Base-by-base conservation (phyloP, 495 filamentous ascomycete species). In the Cladorrhinum samala region DNA sequence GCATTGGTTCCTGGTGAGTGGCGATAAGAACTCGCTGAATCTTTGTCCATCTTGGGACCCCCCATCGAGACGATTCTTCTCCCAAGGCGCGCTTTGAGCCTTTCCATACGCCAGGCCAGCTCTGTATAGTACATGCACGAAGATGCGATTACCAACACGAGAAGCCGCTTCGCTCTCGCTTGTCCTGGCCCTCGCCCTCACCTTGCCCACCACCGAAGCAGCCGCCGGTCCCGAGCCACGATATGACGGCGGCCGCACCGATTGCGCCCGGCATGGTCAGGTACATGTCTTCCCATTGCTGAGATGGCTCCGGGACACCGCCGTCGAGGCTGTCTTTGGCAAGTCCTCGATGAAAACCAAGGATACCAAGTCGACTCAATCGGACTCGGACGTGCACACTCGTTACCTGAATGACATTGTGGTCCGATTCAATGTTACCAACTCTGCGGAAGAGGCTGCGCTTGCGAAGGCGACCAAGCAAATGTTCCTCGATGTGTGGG, bases 401-500 rank as follows among this genome's bases (percentile, higher is more conserved):
- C 78, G 82, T 53, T 96, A 96, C 66, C 83, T 81, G 42, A 79
- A 84, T 40, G 86, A 96, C 65, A 76, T 96, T 14, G 92, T 98
- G 13, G 72, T 96, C 36, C 84, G 93, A 14, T 96, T 96, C 77
- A 88, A 87, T 62, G 69, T 95, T 52, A 83, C 76, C 50, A 81
- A 80, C 42, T 61, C 74, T 9, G 77, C 83, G 21, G 88, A 98
- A 58, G 87, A 88, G 48, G 71, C 72, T 41, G 84, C 85, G 2
- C 72, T 98, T 52, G 80, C 84, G 9, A 77, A 85, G 52, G 93
- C 89, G 14, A 73, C 85, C 8, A 78, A 87, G 42, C 81, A 84
- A 37, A 78, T 96, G 25, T 82, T 91, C 55, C 69, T 97, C 7
- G 93, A 98, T 66, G 82, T 96, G 2, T 98, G 93, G 93, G 84